Base-by-base conservation (phyloP, 495 filamentous ascomycete species). In the Chaetomium fimeti region DNA sequence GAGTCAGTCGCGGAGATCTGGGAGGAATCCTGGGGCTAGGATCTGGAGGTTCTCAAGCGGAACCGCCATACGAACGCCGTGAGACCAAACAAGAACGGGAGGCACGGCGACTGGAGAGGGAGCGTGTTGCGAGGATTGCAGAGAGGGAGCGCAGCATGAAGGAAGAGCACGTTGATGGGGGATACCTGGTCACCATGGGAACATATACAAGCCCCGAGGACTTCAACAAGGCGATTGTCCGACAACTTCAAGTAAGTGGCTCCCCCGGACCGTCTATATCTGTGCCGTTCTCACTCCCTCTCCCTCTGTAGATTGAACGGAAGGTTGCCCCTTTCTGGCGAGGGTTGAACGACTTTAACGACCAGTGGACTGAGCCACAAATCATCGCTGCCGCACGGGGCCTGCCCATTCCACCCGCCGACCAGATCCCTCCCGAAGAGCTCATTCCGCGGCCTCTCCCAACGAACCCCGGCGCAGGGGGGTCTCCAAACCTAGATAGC, bases 41-140 rank as follows among this genome's bases (percentile, higher is more conserved):
- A 1, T 22, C 67, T 5, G 20, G 57, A 2, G 60, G 69, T 29
- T 71, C 73, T 8, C 66, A 70, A 15, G 24, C 67, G 3, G 70
- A 74, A 8, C 72, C 69, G 7, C 78, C 76, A 8, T 76, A 77
- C 27, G 82, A 85, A 65, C 84, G 88, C 49, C 81, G 89, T 62
- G 94, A 97, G 74, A 97, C 91, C 13, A 95, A 88, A 76, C 91
- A 93, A 71, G 94, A 97, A 74, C 84, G 90, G 61, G 94, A 98
- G 74, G 89, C 89, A 11, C 85, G 93, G 60, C 91, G 88, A 64
- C 72, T 89, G 65, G 94, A 97, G 76, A 89, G 86, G 74, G 94
- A 98, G 75, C 84, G 90, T 28, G 75, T 78, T 4, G 84, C 83
- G 20, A 81, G 94, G 45, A 65, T 86, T 52, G 91, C 89, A 73